Conservation (phyloP, 352 stramenopile species). For the Phytophthora agathidicida region DNA sequence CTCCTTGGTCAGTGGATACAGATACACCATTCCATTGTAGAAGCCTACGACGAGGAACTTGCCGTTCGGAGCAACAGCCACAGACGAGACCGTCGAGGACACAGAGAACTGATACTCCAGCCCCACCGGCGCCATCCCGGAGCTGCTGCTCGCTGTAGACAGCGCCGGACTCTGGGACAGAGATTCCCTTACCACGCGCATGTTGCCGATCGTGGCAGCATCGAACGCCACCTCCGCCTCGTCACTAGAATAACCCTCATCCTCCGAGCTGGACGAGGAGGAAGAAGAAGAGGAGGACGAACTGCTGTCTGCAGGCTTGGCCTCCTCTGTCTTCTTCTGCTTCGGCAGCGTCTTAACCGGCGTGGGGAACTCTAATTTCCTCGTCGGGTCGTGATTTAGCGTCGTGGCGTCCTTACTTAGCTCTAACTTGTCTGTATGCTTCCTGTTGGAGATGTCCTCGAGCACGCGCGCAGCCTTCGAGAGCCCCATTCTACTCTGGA, state of each 20-base stretch:
- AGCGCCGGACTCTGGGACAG: conserved; percentile 46
- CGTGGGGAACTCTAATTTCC: conserved; percentile 60
- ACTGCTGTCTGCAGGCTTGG: conserved; percentile 20
- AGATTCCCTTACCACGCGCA: conserved; percentile 57
- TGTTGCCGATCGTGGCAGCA: conserved; percentile 66
- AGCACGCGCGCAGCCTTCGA: conserved; percentile 30
- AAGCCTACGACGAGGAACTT: conserved; percentile 84
- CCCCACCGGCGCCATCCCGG: conserved; percentile 35
- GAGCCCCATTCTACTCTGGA: background rate
- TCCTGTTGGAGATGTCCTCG: conserved; percentile 51
- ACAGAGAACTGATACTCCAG: conserved; percentile 72
- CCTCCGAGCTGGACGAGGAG: conserved; percentile 29
- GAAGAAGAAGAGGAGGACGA: conserved; percentile 14
- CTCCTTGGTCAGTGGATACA: conserved; percentile 72
- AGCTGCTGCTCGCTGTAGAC: conserved; percentile 48
- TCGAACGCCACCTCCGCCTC: conserved; percentile 73
- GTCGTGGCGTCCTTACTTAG: conserved; percentile 5
- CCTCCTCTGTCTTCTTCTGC: conserved; percentile 3
- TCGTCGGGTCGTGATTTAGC: conserved; percentile 28
- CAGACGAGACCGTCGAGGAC: conserved; percentile 75
- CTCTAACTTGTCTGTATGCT: conserved; percentile 7
- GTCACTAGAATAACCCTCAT: conserved; percentile 49
- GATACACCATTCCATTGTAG: conserved; percentile 67
- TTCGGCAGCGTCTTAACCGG: conserved; percentile 31
- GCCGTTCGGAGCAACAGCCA: conserved; percentile 71